Conservation (phyloP, 768 basidiomycete genomes). For the Pholiota molesta region DNA sequence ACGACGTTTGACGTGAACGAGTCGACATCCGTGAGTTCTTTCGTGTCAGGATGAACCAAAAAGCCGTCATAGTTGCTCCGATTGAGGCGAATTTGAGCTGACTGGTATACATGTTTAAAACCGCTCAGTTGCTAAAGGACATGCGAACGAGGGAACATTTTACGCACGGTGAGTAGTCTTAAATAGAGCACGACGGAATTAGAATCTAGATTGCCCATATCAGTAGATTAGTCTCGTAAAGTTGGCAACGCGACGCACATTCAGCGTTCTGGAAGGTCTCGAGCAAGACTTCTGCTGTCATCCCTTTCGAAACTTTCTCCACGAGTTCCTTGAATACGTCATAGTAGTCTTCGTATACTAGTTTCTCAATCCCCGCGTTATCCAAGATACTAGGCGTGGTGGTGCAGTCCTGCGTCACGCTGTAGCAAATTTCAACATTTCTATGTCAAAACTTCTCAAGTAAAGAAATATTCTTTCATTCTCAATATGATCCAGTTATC, state of each 20-base stretch:
- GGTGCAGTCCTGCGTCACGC: too few species aligned
- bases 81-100: slow-evolving; percentile 76
- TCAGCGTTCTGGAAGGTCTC: slow-evolving; percentile 55
- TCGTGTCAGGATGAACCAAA: slow-evolving; percentile 76
- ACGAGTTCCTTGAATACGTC: slow-evolving; percentile 61
- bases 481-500: too few species aligned
- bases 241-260: slow-evolving; percentile 35
- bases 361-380: slow-evolving; percentile 59
- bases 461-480: too few species aligned
- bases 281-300: slow-evolving; percentile 45
- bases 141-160: neutral
- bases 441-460: too few species aligned
- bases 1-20: slow-evolving; percentile 81
- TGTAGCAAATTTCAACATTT: too few species aligned
- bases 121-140: too few species aligned
- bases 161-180: slow-evolving; percentile 68
- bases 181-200: slow-evolving; percentile 81
- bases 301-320: slow-evolving; percentile 36
- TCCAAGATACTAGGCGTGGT: slow-evolving; percentile 60
- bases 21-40: slow-evolving; percentile 53
- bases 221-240: neutral
- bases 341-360: slow-evolving; percentile 79
- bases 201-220: slow-evolving; percentile 42
- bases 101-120: too few species aligned
- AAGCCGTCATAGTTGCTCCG: slow-evolving; percentile 67